These are phyloP conservation scores for Paramyrothecium sp. DNA, from an alignment of 2,329 filamentous ascomycete genomes.

Conservation along the genomic window DNA sequence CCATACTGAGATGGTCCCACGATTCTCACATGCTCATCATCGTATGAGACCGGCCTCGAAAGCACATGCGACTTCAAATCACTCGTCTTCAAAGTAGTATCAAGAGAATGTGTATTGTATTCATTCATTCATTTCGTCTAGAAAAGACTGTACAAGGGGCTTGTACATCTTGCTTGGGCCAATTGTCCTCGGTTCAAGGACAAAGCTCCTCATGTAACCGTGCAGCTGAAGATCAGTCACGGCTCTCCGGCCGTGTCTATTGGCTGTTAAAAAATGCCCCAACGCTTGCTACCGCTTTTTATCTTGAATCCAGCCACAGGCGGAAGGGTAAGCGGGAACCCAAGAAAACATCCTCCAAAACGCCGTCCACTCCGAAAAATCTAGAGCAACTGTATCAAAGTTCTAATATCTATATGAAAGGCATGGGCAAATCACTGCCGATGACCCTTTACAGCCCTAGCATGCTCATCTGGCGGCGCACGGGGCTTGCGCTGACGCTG, in stretches of 20 bases:
- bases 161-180: too few relatives aligned
- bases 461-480: conserved; percentile 72
- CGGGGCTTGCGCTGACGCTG: conserved; percentile 64
- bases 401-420: conserved; percentile 5
- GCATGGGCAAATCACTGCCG: neutral
- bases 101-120: neutral
- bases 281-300: neutral
- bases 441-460: conserved; percentile 43
- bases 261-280: neutral
- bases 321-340: neutral
- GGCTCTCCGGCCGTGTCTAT: neutral
- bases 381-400: neutral
- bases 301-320: neutral
- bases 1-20: too few relatives aligned
- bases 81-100: neutral
- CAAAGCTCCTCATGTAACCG: too few relatives aligned
- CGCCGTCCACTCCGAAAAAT: neutral
- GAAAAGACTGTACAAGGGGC: neutral
- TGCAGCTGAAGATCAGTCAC: neutral
- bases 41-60: too few relatives aligned
- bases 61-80: too few relatives aligned
- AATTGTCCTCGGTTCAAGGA: too few relatives aligned
- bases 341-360: neutral
- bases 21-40: too few relatives aligned
- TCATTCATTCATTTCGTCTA: neutral